Evolutionary conservation across 2,329 filamentous ascomycete genomes (phyloP).

Genomic region (Rhynchosporium agropyri): DNA sequence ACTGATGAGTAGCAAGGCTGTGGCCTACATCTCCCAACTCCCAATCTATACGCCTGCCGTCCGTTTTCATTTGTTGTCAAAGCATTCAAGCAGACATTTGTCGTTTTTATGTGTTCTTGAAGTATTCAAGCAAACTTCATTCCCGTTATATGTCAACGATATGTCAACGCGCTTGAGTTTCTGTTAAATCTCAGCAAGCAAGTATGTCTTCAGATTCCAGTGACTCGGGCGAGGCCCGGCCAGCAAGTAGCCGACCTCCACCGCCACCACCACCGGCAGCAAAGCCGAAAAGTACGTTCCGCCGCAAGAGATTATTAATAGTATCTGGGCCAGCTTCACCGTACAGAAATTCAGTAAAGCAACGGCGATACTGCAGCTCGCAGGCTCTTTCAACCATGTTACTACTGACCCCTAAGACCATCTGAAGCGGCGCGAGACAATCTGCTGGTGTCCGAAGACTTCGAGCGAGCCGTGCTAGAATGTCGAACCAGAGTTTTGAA

Average conservation of each 20-base stretch:
- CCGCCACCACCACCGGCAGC: constrained; percentile 19
- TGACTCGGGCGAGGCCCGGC: constrained; percentile 30
- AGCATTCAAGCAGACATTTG: not conserved
- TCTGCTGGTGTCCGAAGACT: constrained; percentile 63
- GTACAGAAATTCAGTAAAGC: constrained; percentile 66
- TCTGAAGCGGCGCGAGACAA: constrained; percentile 57
- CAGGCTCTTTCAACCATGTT: constrained; percentile 45
- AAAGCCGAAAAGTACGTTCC: constrained; percentile 59
- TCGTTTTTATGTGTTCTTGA: not conserved
- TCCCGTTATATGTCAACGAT: not conserved
- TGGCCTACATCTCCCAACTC: constrained; percentile 5
- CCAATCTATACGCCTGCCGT: not conserved
- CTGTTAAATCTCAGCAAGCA: not conserved
- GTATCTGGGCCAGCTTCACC: constrained; percentile 65
- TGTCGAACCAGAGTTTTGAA: constrained; percentile 67
- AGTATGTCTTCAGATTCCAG: constrained; percentile 28
- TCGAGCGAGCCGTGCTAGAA: constrained; percentile 69
- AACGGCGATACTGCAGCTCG: constrained; percentile 65
- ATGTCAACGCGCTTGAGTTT: not conserved
- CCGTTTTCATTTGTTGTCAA: not conserved
- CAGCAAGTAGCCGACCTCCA: constrained; percentile 15
- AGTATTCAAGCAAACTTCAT: not conserved
- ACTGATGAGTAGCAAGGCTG: constrained; percentile 25
- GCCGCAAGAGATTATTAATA: constrained; percentile 68
- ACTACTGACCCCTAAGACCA: constrained; percentile 24